A percentile compares a stretch with the other conserved stretches of the same genome.
phyloP scores from a whole-genome alignment of 1,284 basidiomycete species.

The Trichosporon inkin region DNA sequence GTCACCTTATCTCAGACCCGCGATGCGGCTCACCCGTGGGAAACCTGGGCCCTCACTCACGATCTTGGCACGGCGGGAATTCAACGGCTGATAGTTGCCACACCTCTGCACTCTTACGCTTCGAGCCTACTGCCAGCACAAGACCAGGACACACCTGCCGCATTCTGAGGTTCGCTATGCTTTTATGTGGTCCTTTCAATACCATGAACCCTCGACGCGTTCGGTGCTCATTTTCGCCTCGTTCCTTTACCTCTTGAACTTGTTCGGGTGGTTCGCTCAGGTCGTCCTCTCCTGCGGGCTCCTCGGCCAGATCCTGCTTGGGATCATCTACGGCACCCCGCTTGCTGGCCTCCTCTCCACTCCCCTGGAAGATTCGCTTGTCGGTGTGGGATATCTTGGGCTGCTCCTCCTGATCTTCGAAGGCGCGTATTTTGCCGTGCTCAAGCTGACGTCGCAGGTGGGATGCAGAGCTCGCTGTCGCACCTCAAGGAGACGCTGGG shows the following conservation, averaged over 20 bases:
- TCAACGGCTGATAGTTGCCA: too few relatives aligned
- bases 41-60: too few relatives aligned
- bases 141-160: neutral
- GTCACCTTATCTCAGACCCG: too few relatives aligned
- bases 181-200: slow-evolving; percentile 37
- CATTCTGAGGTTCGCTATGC: slow-evolving; percentile 8
- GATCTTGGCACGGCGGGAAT: too few relatives aligned
- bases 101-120: neutral
- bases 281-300: slow-evolving; percentile 43
- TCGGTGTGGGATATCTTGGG: slow-evolving; percentile 56
- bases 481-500: slow-evolving; percentile 51
- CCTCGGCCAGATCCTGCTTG: slow-evolving; percentile 54
- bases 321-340: slow-evolving; percentile 55
- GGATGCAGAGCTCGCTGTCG: slow-evolving; percentile 52
- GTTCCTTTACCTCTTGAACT: slow-evolving; percentile 50
- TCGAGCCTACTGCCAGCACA: neutral
- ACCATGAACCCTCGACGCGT: slow-evolving; percentile 42
- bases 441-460: slow-evolving; percentile 44
- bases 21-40: too few relatives aligned
- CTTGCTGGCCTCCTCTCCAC: slow-evolving; percentile 51
- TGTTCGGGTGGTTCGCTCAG: slow-evolving; percentile 38
- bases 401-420: slow-evolving; percentile 58
- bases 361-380: slow-evolving; percentile 52
- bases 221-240: slow-evolving; percentile 43
- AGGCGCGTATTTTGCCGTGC: slow-evolving; percentile 40